Percentiles rank a stretch among this genome's conserved stretches.
Conservation (phyloP, 345 rosid species). For the Salix viminalis region DNA sequence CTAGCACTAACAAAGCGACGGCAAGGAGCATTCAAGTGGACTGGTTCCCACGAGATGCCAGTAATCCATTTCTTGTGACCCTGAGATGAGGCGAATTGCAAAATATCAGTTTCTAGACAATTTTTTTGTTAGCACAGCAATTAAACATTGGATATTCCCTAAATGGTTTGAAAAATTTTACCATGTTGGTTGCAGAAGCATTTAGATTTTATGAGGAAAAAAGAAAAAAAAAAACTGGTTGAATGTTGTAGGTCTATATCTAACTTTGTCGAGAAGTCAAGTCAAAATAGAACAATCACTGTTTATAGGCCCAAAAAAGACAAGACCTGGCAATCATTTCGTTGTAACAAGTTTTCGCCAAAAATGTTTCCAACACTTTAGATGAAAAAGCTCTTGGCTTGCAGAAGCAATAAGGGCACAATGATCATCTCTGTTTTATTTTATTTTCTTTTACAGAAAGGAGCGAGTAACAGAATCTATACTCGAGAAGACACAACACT, state of each 20-base stretch:
- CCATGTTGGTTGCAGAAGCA: not conserved
- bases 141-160: not conserved
- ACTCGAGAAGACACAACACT: too few species aligned
- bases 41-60: slow-evolving; percentile 96
- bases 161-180: not conserved
- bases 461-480: not conserved
- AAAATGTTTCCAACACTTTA: too few species aligned
- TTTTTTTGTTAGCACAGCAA: not conserved
- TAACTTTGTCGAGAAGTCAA: slow-evolving; percentile 1
- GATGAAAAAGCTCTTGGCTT: too few species aligned
- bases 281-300: not conserved
- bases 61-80: slow-evolving; percentile 99
- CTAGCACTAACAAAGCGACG: slow-evolving; percentile 93
- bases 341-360: too few species aligned
- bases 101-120: slow-evolving; percentile 7
- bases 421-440: too few species aligned
- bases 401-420: too few species aligned
- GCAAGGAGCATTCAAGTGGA: slow-evolving; percentile 85
- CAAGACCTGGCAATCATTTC: not conserved
- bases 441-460: too few species aligned
- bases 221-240: not conserved
- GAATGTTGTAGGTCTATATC: not conserved
- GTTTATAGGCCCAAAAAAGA: not conserved
- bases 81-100: slow-evolving; percentile 34
- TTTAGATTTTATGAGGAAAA: not conserved